Percentiles rank a stretch among this genome's conserved stretches.
Evolutionary conservation across 371 early-diverging fungal species (phyloP).

Genomic region (Mucor sp.): DNA sequence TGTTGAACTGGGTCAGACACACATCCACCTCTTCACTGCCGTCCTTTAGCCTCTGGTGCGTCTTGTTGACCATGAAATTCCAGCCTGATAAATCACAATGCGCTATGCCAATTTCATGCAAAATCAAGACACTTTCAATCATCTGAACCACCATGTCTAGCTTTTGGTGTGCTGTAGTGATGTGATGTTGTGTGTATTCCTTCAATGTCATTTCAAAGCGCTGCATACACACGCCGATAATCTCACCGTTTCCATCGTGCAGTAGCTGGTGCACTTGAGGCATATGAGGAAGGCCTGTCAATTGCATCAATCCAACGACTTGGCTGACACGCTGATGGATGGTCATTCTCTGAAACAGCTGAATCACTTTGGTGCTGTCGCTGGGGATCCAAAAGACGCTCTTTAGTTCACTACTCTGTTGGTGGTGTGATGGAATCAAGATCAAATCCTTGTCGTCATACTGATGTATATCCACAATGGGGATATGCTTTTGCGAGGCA

Average conservation of each 20-base stretch:
- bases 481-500: constrained; percentile 29
- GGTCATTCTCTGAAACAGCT: constrained; percentile 51
- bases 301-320: constrained; percentile 36
- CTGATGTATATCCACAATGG: constrained; percentile 27
- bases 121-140: constrained; percentile 51
- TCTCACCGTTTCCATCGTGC: constrained; percentile 39
- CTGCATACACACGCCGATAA: constrained; percentile 51
- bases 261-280: constrained; percentile 46
- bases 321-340: constrained; percentile 45
- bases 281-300: constrained; percentile 34
- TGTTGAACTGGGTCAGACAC: constrained; percentile 67
- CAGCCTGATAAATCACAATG: constrained; percentile 68
- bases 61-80: constrained; percentile 68
- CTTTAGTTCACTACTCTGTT: constrained; percentile 48
- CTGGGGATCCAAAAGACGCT: constrained; percentile 39
- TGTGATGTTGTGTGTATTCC: constrained; percentile 57
- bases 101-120: constrained; percentile 59
- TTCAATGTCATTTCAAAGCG: constrained; percentile 63
- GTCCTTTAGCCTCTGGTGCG: constrained; percentile 40
- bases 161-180: constrained; percentile 60
- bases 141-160: constrained; percentile 59
- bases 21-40: constrained; percentile 48
- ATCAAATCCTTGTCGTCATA: constrained; percentile 22
- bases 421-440: constrained; percentile 15
- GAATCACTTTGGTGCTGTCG: constrained; percentile 31